Evolutionary conservation across 108 stramenopile genomes (phyloP), one percentile per base, ranked within the genome.

Genomic region (Nitzschia putrida): DNA sequence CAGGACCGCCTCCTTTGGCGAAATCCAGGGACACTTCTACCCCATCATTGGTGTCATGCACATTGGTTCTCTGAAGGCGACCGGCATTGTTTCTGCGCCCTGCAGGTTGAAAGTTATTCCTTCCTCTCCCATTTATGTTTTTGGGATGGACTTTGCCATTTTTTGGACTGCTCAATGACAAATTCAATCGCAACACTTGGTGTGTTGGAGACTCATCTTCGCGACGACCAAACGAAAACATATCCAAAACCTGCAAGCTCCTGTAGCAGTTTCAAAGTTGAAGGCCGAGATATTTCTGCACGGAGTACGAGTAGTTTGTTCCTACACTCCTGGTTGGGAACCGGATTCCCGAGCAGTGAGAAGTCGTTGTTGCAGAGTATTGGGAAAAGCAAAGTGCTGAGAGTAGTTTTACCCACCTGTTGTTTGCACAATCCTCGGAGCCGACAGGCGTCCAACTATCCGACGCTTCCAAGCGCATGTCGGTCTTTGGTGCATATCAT

Each of bases 11-110:
- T 42, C 54, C 67, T 22, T 56, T 53, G 22, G 26, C 23, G 1
- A 13, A 29, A 23, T 68, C 67, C 39, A 68, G 37, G 18, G 67
- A 68, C 18, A 68, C 67, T 56, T 68, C 67, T 2, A 68, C 51
- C 1, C 67, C 67, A 23, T 68, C 69, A 18, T 41, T 45, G 22
- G 61, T 63, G 40, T 63, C 61, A 24, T 63, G 61, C 8, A 63
- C 61, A 24, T 63, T 63, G 43, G 44, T 63, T 44, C 61, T 13
- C 22, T 44, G 42, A 0, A 63, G 44, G 21, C 61, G 61, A 45
- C 43, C 43, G 8, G 43, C 44, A 21, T 63, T 39, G 22, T 55
- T 55, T 47, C 61, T 16, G 4, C 61, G 37, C 3, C 61, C n/a
- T 21, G 18, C 44, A 11, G 9, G 34, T 59, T 21, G 16, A 37